phyloP scores from a whole-genome alignment of 495 filamentous ascomycete species.

The Cercophora samala region DNA sequence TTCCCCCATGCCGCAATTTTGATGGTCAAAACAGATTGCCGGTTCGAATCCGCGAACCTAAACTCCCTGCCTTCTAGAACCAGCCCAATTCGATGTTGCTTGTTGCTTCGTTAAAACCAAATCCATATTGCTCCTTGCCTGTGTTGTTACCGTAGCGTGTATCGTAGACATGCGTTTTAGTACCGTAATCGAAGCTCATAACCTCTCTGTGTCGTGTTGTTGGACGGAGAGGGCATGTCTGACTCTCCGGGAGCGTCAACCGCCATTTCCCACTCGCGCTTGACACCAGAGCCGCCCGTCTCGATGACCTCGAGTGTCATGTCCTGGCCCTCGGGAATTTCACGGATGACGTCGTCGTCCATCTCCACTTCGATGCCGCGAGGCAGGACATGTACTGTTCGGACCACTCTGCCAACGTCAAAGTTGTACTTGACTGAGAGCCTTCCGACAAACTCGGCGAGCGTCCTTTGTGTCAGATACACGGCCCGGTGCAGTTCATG shows the following conservation, averaged over 20 bases:
- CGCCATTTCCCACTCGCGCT: slow-evolving; percentile 53
- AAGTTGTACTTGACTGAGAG: slow-evolving; percentile 76
- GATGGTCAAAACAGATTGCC: background rate
- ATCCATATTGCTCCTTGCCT: background rate
- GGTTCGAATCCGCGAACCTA: background rate
- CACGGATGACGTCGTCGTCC: slow-evolving; percentile 86
- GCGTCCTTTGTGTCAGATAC: slow-evolving; percentile 74
- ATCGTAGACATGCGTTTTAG: slow-evolving; percentile 25
- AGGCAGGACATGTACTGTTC: slow-evolving; percentile 65
- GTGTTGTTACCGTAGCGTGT: background rate
- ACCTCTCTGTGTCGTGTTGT: slow-evolving; percentile 32
- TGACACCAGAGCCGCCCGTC: slow-evolving; percentile 35
- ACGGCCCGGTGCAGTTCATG: slow-evolving; percentile 78
- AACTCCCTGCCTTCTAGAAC: slow-evolving; percentile 5
- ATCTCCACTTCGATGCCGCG: slow-evolving; percentile 78
- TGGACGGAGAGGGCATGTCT: slow-evolving; percentile 36
- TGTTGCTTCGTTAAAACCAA: background rate
- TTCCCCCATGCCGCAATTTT: background rate
- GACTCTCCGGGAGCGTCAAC: slow-evolving; percentile 42
- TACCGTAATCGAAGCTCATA: slow-evolving; percentile 51
- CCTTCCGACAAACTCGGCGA: slow-evolving; percentile 63
- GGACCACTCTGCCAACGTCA: slow-evolving; percentile 63
- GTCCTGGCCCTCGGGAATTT: slow-evolving; percentile 86
- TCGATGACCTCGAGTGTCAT: slow-evolving; percentile 59
- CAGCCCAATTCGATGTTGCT: slow-evolving; percentile 2